A percentile compares a stretch with the other conserved stretches of the same genome.
Evolutionary conservation across 306 rosid genomes (phyloP).

Genomic region (Oemleria cerasiformis): DNA sequence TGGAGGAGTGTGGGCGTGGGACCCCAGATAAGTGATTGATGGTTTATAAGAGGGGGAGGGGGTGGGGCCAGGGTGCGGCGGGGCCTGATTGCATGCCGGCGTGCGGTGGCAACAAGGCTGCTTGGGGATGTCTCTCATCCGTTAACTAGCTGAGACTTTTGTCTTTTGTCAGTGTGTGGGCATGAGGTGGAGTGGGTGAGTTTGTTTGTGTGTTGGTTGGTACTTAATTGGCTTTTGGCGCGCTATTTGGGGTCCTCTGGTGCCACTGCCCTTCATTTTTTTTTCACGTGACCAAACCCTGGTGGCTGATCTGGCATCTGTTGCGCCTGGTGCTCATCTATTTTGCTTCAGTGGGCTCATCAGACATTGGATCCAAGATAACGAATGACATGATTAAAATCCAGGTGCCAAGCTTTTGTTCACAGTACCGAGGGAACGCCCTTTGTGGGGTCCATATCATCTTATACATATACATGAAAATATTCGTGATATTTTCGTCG

Average conservation of each 20-base stretch:
- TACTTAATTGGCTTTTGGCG: neutral
- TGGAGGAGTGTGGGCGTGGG: neutral
- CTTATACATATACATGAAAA: no score
- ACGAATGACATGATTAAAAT: neutral
- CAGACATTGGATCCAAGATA: neutral
- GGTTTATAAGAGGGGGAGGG: neutral
- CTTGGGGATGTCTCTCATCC: neutral
- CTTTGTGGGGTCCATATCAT: neutral
- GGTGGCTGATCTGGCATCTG: neutral
- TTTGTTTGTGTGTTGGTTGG: neutral
- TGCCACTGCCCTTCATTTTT: no score
- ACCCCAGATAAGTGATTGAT: neutral
- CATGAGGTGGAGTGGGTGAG: neutral
- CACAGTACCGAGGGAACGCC: neutral
- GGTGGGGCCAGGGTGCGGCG: slow-evolving; percentile 2
- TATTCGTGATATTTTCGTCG: no score
- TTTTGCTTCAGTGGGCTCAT: neutral
- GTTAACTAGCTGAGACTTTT: neutral
- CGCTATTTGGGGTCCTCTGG: neutral
- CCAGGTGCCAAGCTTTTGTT: neutral
- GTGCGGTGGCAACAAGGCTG: slow-evolving; percentile 5
- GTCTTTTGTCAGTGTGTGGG: slow-evolving; percentile 14
- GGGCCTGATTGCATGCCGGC: slow-evolving; percentile 20
- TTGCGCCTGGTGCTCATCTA: neutral
- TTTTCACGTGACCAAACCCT: neutral